Conservation (phyloP, 768 basidiomycete genomes). For the Lactarius akahatsu region DNA sequence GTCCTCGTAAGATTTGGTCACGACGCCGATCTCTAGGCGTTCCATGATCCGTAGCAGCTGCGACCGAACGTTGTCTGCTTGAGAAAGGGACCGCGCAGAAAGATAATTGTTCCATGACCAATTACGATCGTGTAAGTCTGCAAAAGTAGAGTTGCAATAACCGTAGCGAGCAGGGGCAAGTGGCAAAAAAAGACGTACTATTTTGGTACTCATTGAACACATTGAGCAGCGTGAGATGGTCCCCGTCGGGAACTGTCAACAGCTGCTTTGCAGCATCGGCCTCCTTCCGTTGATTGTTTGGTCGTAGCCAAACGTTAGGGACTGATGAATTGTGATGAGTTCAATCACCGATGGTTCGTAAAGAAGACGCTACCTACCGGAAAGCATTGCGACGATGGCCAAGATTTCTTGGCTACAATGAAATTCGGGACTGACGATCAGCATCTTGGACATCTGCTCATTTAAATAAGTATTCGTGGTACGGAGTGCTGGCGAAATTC, state of each 20-base stretch:
- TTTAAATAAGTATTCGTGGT: neutral
- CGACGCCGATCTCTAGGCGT: conserved; percentile 74
- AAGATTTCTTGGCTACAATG: conserved; percentile 94
- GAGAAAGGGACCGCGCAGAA: conserved; percentile 74
- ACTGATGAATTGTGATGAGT: conserved; percentile 45
- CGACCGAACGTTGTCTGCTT: conserved; percentile 91
- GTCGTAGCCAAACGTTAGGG: conserved; percentile 93
- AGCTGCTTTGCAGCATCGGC: conserved; percentile 90
- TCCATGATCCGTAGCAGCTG: conserved; percentile 93
- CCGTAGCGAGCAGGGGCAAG: neutral
- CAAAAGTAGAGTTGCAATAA: neutral
- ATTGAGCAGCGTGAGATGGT: conserved; percentile 92
- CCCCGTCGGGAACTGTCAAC: conserved; percentile 91
- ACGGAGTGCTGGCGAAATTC: neutral
- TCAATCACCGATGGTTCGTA: neutral
- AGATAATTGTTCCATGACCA: conserved; percentile 95
- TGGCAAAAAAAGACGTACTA: conserved; percentile 48
- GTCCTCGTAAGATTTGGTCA: conserved; percentile 65
- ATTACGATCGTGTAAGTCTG: conserved; percentile 57
- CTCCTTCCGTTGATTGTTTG: conserved; percentile 81
- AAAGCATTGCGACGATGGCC: conserved; percentile 95
- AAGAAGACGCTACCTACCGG: conserved; percentile 50
- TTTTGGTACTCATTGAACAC: conserved; percentile 90
- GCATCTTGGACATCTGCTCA: conserved; percentile 83
- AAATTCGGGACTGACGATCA: conserved; percentile 93